Base-by-base conservation (phyloP, 805 yeast genomes). In the Cyberlindnera bimundalis region DNA sequence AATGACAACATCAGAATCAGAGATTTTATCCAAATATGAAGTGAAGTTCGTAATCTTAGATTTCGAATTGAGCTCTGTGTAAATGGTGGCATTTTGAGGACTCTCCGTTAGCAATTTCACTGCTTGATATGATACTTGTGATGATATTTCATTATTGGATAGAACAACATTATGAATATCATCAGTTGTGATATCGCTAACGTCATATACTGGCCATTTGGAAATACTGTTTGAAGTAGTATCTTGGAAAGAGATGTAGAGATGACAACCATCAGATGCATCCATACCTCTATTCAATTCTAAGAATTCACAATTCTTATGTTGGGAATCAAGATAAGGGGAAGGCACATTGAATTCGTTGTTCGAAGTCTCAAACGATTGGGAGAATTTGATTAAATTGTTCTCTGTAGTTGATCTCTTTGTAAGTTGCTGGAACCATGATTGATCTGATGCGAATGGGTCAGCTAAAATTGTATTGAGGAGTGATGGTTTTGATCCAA, bases 371-470 rank as follows among this genome's bases (percentile, higher is more conserved):
- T 58, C 55, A 33, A 55, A 52, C 3, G 37, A 31, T 4, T 48
- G 42, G 7, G 59, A 53, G 40, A 46, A 61, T 33, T 41, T 52
- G 18, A 62, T 35, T 6, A 55, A 25, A 15, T 35, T 35, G 30
- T 45, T 35, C 12, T 29, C 28, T 0, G 17, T 14, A 2, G 16
- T 2, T 4, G 46, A 20, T 45, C 51, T 33, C 13, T 37, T 26
- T 13, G 37, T 24, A 25, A 50, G 34, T 26, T 41, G 46, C 3
- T 50, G 37, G 30, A 52, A 53, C 68, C 68, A 64, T 10, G 53
- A 21, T 34, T 59, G 63, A 25, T 62, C 58, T 1, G 56, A 29
- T 2, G 59, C 55, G 34, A 61, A 62, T 9, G 64, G 65, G 41
- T 64, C 66, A 2, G 62, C 52, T 26, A 64, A 33, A 3, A 64